Evolutionary conservation across 306 rosid species (phyloP).

Genomic region (Trichosanthes truncata): DNA sequence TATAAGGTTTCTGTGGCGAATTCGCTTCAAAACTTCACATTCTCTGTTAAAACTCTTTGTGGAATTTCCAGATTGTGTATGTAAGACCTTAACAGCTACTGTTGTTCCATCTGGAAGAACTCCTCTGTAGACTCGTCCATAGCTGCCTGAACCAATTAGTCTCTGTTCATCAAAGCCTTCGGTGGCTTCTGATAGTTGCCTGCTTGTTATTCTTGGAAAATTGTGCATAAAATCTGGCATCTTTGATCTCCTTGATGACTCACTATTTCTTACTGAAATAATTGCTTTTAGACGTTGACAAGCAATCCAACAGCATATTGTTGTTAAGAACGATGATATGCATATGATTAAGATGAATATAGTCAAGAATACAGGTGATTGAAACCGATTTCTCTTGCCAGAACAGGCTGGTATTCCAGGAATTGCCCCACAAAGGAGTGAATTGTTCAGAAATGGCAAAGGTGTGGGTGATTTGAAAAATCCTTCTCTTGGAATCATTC

Average conservation of each 20-base stretch:
- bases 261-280: constrained; percentile 20
- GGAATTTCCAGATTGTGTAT: constrained; percentile 48
- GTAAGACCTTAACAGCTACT: constrained; percentile 53
- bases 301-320: constrained; percentile 36
- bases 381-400: constrained; percentile 21
- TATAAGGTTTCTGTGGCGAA: constrained; percentile 61
- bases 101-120: constrained; percentile 42
- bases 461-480: constrained; percentile 35
- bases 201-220: constrained; percentile 51
- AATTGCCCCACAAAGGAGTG: constrained; percentile 33
- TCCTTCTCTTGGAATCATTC: constrained; percentile 52
- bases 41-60: constrained; percentile 54
- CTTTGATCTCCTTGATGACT: constrained; percentile 14
- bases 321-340: constrained; percentile 33
- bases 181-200: constrained; percentile 59
- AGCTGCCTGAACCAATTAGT: constrained; percentile 50
- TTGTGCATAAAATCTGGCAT: constrained; percentile 33
- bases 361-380: constrained; percentile 17
- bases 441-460: constrained; percentile 37
- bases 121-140: constrained; percentile 53
- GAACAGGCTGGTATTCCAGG: constrained; percentile 24
- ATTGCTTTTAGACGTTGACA: constrained; percentile 22
- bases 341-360: constrained; percentile 30
- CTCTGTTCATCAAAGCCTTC: constrained; percentile 47
- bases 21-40: constrained; percentile 62